Evolutionary conservation across 176 grass and related monocot genomes (phyloP).

Genomic region (Echinochloa phyllopogon): DNA sequence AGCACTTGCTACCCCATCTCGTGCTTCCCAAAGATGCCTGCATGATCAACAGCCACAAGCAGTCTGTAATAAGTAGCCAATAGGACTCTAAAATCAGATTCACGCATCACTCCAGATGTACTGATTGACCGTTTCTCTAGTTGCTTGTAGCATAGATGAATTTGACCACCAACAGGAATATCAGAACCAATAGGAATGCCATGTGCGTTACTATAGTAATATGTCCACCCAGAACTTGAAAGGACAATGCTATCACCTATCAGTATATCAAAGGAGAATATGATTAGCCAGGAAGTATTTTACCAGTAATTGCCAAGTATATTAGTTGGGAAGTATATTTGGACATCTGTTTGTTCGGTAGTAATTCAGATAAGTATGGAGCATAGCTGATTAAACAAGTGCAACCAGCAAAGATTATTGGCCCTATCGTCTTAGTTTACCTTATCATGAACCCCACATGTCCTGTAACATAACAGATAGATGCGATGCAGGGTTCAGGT

Average conservation of each 20-base stretch:
- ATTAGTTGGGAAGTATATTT: background rate
- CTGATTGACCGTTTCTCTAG: background rate
- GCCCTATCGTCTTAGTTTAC: conserved; percentile 27
- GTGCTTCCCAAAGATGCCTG: conserved; percentile 48
- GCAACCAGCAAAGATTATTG: conserved; percentile 42
- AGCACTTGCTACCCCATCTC: conserved; percentile 45
- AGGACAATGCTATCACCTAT: background rate
- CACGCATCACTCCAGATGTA: conserved; percentile 17
- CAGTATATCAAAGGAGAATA: conserved; percentile 13
- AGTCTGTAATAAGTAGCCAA: conserved; percentile 20
- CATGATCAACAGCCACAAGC: conserved; percentile 1
- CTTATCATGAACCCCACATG: conserved; percentile 49
- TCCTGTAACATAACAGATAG: conserved; percentile 18
- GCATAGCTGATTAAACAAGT: conserved; percentile 51
- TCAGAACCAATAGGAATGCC: background rate
- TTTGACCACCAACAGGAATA: conserved; percentile 2
- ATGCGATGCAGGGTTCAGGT: conserved; percentile 18
- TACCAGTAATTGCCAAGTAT: conserved; percentile 8
- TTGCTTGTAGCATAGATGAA: conserved; percentile 21
- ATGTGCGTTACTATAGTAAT: background rate
- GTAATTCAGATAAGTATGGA: conserved; percentile 27
- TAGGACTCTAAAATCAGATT: conserved; percentile 30
- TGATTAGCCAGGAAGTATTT: conserved; percentile 35
- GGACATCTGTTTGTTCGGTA: conserved; percentile 18
- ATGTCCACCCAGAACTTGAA: conserved; percentile 12